Conservation (phyloP, 164 flowering plant genomes). For the grape (Vitis vinifera) region DNA sequence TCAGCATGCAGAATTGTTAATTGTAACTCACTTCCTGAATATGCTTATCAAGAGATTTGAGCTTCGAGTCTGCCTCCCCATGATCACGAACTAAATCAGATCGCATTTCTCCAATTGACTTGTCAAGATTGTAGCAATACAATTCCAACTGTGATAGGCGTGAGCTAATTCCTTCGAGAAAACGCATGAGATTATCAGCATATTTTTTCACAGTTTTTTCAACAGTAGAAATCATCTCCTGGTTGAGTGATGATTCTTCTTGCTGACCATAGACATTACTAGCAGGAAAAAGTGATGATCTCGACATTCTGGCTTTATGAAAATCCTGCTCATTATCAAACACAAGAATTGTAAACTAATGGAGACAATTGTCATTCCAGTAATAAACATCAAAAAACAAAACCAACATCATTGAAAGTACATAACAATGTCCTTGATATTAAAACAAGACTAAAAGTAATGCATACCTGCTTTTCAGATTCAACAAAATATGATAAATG, state of each 20-base stretch:
- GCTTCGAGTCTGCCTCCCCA: slow-evolving; percentile 74
- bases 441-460: neutral
- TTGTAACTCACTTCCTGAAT: slow-evolving; percentile 72
- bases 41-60: slow-evolving; percentile 87
- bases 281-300: slow-evolving; percentile 47
- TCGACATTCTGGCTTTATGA: slow-evolving; percentile 62
- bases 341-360: neutral
- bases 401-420: neutral
- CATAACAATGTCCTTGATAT: neutral
- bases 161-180: slow-evolving; percentile 93
- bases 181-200: slow-evolving; percentile 79
- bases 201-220: slow-evolving; percentile 86
- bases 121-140: slow-evolving; percentile 89
- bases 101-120: slow-evolving; percentile 85
- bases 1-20: neutral
- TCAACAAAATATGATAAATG: too few relatives aligned
- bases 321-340: slow-evolving; percentile 56
- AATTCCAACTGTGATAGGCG: slow-evolving; percentile 86
- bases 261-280: slow-evolving; percentile 46
- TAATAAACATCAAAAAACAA: neutral
- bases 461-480: neutral
- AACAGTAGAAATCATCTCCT: slow-evolving; percentile 61
- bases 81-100: slow-evolving; percentile 75
- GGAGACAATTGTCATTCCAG: neutral
- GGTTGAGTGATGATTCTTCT: slow-evolving; percentile 60